phyloP scores from a whole-genome alignment of 768 basidiomycete genomes.

The Neoboletus magnificus region DNA sequence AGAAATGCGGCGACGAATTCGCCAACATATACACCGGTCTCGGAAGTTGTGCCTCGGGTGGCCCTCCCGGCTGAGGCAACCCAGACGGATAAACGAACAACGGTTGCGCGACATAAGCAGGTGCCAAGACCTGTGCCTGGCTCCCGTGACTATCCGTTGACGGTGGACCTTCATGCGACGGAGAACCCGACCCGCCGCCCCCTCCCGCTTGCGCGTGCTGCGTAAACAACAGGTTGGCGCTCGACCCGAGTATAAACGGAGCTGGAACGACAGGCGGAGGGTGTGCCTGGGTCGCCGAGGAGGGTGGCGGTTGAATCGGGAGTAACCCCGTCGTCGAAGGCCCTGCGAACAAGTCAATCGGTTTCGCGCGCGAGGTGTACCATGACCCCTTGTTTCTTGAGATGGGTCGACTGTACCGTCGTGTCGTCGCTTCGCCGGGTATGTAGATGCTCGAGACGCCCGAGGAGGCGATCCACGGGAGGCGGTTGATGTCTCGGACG shows the following conservation, averaged over 20 bases:
- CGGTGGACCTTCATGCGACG: conserved; percentile 28
- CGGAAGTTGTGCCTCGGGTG: conserved; percentile 20
- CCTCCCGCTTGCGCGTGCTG: conserved; percentile 11
- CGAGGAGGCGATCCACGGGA: conserved; percentile 48
- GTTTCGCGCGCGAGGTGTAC: conserved; percentile 28
- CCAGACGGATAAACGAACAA: conserved; percentile 31
- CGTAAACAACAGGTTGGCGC: conserved; percentile 29
- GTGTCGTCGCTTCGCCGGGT: conserved; percentile 34
- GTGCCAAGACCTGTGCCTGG: conserved; percentile 23
- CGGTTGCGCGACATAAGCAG: conserved; percentile 31
- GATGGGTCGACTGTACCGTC: conserved; percentile 30
- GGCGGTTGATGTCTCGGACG: conserved; percentile 35
- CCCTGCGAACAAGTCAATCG: conserved; percentile 30
- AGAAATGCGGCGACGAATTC: conserved; percentile 24
- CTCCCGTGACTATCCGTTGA: conserved; percentile 34
- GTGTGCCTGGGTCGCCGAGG: conserved; percentile 1
- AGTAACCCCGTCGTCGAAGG: conserved; percentile 32
- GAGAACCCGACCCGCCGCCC: conserved; percentile 21
- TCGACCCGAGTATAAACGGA: conserved; percentile 32
- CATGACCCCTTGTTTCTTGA: conserved; percentile 27
- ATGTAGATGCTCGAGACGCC: conserved; percentile 48
- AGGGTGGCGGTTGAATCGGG: conserved; percentile 11
- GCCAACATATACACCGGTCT: conserved; percentile 31
- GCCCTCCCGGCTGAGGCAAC: conserved; percentile 29
- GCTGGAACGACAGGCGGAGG: conserved; percentile 12